Evolutionary conservation across 169 alveolate genomes (phyloP).

Genomic region (Eimeria sp.): DNA sequence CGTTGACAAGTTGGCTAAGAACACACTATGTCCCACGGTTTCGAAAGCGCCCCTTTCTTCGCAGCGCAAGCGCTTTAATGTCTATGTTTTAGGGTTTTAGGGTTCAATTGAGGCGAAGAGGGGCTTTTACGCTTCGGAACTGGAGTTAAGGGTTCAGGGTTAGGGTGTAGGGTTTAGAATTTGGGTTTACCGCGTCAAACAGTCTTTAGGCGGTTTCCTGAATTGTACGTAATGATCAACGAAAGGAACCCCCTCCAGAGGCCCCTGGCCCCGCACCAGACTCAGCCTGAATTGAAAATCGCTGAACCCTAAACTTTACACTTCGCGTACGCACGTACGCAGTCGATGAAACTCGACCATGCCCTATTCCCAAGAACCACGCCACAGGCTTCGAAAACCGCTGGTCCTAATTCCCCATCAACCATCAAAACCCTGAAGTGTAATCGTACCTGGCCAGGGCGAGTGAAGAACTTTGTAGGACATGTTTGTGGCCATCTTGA

Average conservation of each 20-base stretch:
- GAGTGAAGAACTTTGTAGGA: constrained; percentile 80
- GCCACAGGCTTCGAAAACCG: not conserved
- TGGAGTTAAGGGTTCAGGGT: not conserved
- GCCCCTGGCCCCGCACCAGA: constrained; percentile 88
- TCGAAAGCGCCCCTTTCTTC: no score
- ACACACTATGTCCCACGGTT: no score
- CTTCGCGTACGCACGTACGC: not conserved
- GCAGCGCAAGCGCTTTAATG: not conserved
- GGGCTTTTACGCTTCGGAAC: not conserved
- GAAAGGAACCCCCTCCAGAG: constrained; percentile 87
- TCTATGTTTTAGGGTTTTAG: not conserved
- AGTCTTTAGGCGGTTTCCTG: constrained; percentile 90
- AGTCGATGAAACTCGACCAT: not conserved
- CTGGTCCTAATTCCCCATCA: not conserved
- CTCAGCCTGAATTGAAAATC: constrained; percentile 83
- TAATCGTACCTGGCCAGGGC: constrained; percentile 83
- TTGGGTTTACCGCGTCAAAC: constrained; percentile 88
- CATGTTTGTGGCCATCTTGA: constrained; percentile 83
- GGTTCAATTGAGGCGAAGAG: not conserved
- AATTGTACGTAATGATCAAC: constrained; percentile 90
- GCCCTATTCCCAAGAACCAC: not conserved
- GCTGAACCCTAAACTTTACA: constrained; percentile 12
- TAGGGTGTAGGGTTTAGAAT: not conserved
- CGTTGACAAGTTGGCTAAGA: not conserved
- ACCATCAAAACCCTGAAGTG: not conserved